Evolutionary conservation across 352 stramenopile genomes (phyloP).

Genomic region (Phytophthora cactorum): DNA sequence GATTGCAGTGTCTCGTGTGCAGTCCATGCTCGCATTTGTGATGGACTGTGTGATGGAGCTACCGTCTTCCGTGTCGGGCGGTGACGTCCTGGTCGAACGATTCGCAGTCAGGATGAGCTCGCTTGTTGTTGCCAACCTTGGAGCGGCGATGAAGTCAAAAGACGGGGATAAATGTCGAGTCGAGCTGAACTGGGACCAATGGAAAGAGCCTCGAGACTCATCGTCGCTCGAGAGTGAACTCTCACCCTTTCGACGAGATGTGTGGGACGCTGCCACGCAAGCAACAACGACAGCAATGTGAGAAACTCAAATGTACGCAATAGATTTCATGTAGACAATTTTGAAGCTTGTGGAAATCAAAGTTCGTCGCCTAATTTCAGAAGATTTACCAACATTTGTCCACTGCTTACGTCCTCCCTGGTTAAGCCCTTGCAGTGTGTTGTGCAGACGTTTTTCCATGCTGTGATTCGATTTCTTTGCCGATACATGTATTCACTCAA

Average conservation of each 20-base stretch:
- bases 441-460: too few relatives aligned
- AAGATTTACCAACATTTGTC: too few relatives aligned
- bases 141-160: neutral
- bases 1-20: conserved; percentile 12
- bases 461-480: too few relatives aligned
- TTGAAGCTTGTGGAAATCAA: neutral
- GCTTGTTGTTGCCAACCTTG: conserved; percentile 16
- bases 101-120: conserved; percentile 18
- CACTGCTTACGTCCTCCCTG: too few relatives aligned
- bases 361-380: too few relatives aligned
- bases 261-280: neutral
- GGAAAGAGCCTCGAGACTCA: neutral
- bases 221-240: neutral
- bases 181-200: conserved; percentile 3
- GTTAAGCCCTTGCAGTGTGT: too few relatives aligned
- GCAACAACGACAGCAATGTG: neutral
- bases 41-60: conserved; percentile 19
- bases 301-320: neutral
- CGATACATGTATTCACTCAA: too few relatives aligned
- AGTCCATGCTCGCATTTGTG: conserved; percentile 23
- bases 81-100: conserved; percentile 1
- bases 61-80: neutral
- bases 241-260: neutral
- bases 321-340: conserved; percentile 5
- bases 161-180: neutral